Conservation (phyloP, 73 alveolate genomes). For the Breviolum minutum region DNA sequence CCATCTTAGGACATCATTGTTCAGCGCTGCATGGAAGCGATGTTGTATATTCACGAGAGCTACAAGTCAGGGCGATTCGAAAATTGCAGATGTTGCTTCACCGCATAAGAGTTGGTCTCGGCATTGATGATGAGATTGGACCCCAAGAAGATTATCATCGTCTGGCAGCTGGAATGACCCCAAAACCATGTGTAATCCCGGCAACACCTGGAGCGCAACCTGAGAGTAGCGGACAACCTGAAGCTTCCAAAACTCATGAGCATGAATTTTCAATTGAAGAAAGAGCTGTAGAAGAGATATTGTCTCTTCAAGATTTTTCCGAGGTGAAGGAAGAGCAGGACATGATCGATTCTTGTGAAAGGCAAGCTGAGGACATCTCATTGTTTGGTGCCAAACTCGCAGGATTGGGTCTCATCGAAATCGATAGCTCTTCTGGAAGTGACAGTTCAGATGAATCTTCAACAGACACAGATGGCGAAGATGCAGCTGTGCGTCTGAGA, state of each 20-base stretch:
- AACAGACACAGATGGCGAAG: too few species aligned
- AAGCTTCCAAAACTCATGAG: too few species aligned
- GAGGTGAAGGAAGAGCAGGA: not conserved
- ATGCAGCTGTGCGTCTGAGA: too few species aligned
- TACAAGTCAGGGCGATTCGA: not conserved
- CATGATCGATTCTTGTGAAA: not conserved
- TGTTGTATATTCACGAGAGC: not conserved
- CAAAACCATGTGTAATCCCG: not conserved
- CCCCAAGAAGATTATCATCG: not conserved
- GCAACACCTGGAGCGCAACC: too few species aligned
- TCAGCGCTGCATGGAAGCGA: not conserved
- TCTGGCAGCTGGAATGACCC: not conserved
- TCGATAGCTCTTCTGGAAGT: conserved; percentile 13
- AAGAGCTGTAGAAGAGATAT: not conserved
- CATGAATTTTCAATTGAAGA: too few species aligned
- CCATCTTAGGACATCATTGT: not conserved
- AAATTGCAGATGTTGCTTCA: not conserved
- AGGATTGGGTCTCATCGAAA: not conserved
- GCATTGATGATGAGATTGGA: too few species aligned
- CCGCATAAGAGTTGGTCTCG: too few species aligned
- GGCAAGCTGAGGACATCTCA: not conserved
- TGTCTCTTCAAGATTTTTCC: not conserved
- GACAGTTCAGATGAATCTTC: conserved; percentile 10
- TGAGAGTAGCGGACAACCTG: too few species aligned
- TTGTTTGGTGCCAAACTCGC: not conserved